Base-by-base conservation (phyloP, 2,329 filamentous ascomycete genomes). In the Ophiocordyceps robertsii region DNA sequence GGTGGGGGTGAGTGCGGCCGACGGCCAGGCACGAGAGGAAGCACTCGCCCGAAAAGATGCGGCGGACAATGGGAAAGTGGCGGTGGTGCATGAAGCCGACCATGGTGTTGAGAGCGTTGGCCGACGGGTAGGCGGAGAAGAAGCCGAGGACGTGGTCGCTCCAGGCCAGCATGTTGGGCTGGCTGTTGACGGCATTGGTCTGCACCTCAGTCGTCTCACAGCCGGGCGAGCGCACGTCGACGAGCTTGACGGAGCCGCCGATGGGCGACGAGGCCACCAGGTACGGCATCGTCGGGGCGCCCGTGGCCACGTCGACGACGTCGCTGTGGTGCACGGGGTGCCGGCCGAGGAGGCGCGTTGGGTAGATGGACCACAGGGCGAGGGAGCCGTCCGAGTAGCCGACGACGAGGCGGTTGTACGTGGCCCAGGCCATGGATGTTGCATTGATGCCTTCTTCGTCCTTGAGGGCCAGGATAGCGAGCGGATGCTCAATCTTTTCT, bases 361-460 rank as follows among this genome's bases (percentile, higher is more conserved):
- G 74, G 33, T 62, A 61, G 36, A 78, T 51, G 11, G 73, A 77
- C 74, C 74, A 79, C 11, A 77, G 58, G 17, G 65, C 64, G 31
- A 78, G 60, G 17, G 69, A 73, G 29, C 75, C 75, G 46, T 79
- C 75, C 0, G 65, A 67, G 51, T 77, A 73, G 39, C 72, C 75
- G 29, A 74, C 58, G 0, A 64, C 70, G 33, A 79, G 57, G 19
- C 73, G 68, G 51, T 77, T 77, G 47, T 66, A 64, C 45, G 67
- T 70, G 30, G 69, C 57, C 75, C 75, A 79, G 11, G 72, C 64
- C 41, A 78, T 64, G 45, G 68, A 66, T 14, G 72, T 75, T 27
- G 70, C 68, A 24, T 65, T 60, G 35, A 74, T 57, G 37, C 61
- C 60, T 43, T 68, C 61, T 53, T 77, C 73, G 13, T 65, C 58